Conservation (phyloP, 2,329 filamentous ascomycete species). For the Macrophomina pseudophaseolina region DNA sequence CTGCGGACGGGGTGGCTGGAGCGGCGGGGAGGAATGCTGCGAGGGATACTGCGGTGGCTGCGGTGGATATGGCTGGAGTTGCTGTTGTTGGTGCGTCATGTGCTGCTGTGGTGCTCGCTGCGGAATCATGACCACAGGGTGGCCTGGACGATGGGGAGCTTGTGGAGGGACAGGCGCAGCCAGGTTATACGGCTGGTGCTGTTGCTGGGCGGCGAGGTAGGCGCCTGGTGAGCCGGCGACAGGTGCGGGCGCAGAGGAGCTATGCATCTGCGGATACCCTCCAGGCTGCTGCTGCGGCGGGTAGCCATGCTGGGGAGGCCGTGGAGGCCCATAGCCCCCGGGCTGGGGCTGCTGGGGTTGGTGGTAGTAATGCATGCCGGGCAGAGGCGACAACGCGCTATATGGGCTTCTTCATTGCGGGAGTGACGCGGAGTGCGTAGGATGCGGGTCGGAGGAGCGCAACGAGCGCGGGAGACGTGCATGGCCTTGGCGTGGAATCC, state of each 20-base stretch:
- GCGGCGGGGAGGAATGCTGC: conserved; percentile 27
- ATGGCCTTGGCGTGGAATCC: conserved; percentile 12
- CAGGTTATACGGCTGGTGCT: conserved; percentile 34
- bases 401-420: conserved; percentile 21
- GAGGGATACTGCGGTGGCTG: conserved; percentile 4
- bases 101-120: conserved; percentile 27
- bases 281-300: background rate
- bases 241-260: background rate
- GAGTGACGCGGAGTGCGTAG: background rate
- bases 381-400: conserved; percentile 10
- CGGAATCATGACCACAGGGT: conserved; percentile 33
- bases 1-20: background rate
- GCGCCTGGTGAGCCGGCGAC: conserved; percentile 15
- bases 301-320: background rate
- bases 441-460: conserved; percentile 11
- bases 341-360: conserved; percentile 1
- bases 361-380: conserved; percentile 21
- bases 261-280: conserved; percentile 1
- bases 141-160: conserved; percentile 35
- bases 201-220: conserved; percentile 22
- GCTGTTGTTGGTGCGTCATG: conserved; percentile 30
- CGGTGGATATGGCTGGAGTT: conserved; percentile 24
- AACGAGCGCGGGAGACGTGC: conserved; percentile 21
- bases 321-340: conserved; percentile 4
- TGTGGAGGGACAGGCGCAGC: conserved; percentile 34